Percentiles rank a stretch among this genome's conserved stretches.
Conservation (phyloP, 345 rosid genomes). For the Erucastrum elatum region DNA sequence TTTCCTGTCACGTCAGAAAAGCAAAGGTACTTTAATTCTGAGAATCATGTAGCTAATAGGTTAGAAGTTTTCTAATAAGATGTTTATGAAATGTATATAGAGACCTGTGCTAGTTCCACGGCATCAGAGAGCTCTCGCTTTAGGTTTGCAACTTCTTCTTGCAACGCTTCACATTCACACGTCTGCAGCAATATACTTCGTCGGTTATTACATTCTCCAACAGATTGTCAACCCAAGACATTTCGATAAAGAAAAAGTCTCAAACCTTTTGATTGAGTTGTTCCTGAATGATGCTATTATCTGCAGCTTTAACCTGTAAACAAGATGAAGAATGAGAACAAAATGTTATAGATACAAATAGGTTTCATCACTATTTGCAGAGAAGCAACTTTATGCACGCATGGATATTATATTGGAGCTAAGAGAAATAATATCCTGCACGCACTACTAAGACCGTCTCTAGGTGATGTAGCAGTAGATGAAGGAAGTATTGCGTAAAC, state of each 20-base stretch:
- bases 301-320: conserved; percentile 88
- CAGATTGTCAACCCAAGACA: not conserved
- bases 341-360: not conserved
- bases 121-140: conserved; percentile 75
- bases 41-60: conserved; percentile 16
- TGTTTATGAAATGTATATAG: conserved; percentile 31
- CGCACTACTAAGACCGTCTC: no score
- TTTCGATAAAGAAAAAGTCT: not conserved
- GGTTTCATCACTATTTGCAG: not conserved
- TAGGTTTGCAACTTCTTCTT: conserved; percentile 63
- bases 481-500: conserved; percentile 23
- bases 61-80: not conserved
- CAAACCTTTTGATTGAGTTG: conserved; percentile 83
- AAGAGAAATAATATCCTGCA: not conserved
- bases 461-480: conserved; percentile 9
- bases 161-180: conserved; percentile 67
- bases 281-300: conserved; percentile 87
- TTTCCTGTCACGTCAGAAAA: conserved; percentile 45
- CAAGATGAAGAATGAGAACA: conserved; percentile 24
- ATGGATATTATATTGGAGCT: conserved; percentile 5
- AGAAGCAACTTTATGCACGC: no score
- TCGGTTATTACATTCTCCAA: conserved; percentile 21
- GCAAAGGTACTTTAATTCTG: conserved; percentile 14
- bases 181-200: conserved; percentile 50
- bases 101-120: conserved; percentile 46